Base-by-base conservation (phyloP, 202 grass and related monocot genomes). In the Saccharum hybrid region DNA sequence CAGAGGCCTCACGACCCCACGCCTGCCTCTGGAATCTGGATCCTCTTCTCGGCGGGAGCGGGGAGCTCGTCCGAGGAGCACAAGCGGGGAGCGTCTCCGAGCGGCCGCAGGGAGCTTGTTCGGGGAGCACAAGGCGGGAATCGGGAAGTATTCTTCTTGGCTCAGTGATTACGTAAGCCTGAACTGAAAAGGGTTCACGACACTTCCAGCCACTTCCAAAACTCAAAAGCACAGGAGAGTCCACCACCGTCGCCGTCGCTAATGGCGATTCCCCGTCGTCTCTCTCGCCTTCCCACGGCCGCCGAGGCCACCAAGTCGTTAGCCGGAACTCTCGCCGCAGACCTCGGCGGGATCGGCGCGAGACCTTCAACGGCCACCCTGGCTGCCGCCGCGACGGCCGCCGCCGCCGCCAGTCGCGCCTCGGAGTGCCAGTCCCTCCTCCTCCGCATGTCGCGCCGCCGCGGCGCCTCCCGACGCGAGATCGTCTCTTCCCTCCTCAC, bases 401-500 rank as follows among this genome's bases (percentile, higher is more conserved):
- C 88, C 12, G 83, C 83, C 21, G 79, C 62, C 63, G 48, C 19
- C 63, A 84, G 82, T 52, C 89, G 86, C 63, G 56, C 82, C 61
- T 91, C 93, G 33, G 87, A 93, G 70, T 94, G 90, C 60, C 93
- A 95, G 84, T 88, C 85, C 6, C 82, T 92, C 14, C 84, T 98
- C 82, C 96, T 98, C 76, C 93, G 96, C 63, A 88, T 98, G 87
- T 86, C 79, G 65, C 96, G 90, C 19, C 96, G 93, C 42, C 83
- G 91, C 16, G 85, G 96, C 3, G 83, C 82, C n/a, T 93, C 91
- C 21, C 84, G 90, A 37, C 38, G 78, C 15, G 85, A 98, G 33
- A 90, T 95, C 54, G 85, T 95, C 1, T 73, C 49, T 22, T 88
- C 78, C 10, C 40, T 98, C 43, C 72, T 90, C 39, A 71, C 83